Percentiles rank a stretch among this genome's conserved stretches.
These are phyloP conservation scores for Blastobotrys proliferans DNA, from an alignment of 1,139 yeast species.

Conservation along the genomic window DNA sequence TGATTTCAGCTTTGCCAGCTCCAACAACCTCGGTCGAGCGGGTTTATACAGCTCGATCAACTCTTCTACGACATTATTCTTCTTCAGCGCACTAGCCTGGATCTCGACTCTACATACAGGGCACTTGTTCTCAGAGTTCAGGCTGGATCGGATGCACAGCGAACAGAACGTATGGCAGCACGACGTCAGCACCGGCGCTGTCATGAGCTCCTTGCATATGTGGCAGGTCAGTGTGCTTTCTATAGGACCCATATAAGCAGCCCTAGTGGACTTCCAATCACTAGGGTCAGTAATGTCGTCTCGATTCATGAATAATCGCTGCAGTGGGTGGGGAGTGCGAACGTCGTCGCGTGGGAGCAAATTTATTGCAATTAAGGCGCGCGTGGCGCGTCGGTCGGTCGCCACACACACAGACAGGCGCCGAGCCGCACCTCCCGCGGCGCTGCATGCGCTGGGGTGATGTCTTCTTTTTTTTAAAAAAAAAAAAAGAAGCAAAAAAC, in stretches of 20 bases:
- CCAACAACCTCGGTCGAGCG: constrained; percentile 28
- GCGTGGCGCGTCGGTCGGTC: no score
- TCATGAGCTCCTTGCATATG: constrained; percentile 82
- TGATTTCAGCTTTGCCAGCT: constrained; percentile 4
- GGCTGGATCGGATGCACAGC: constrained; percentile 72
- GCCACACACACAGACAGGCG: no score
- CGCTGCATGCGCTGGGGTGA: no score
- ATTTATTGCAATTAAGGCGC: no score
- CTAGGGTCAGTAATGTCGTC: constrained; percentile 56
- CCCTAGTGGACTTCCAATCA: constrained; percentile 55
- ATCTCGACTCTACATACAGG: constrained; percentile 76
- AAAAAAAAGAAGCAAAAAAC: no score
- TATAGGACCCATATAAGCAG: constrained; percentile 56
- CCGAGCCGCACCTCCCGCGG: no score
- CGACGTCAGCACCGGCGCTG: constrained; percentile 78
- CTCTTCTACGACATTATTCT: constrained; percentile 72
- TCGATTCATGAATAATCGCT: constrained; percentile 1
- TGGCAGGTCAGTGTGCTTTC: constrained; percentile 79
- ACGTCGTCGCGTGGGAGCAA: no score
- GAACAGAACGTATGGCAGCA: constrained; percentile 94
- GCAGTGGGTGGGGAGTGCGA: no score
- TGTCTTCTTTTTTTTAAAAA: no score
- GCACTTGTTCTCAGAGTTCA: constrained; percentile 58
- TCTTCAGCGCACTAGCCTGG: constrained; percentile 64
- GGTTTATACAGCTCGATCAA: constrained; percentile 52